Evolutionary conservation across 2,329 filamentous ascomycete genomes (phyloP).

Genomic region (Drechslerella dactyloides): DNA sequence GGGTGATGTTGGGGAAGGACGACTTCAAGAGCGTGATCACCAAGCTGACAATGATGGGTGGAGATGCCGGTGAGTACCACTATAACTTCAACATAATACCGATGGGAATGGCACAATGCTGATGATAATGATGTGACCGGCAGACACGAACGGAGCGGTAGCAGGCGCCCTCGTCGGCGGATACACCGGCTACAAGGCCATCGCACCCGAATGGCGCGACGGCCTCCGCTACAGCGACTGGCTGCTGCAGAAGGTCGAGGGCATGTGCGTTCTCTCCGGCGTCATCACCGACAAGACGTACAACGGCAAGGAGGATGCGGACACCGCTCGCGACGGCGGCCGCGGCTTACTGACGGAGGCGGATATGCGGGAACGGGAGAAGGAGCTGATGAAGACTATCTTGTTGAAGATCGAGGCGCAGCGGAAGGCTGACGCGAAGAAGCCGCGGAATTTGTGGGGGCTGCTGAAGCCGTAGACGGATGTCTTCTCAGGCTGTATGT

Average conservation of each 20-base stretch:
- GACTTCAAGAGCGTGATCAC: constrained; percentile 62
- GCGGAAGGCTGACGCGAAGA: constrained; percentile 20
- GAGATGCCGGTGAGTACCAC: constrained; percentile 59
- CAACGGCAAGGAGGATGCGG: constrained; percentile 57
- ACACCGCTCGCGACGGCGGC: constrained; percentile 60
- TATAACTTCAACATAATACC: not conserved
- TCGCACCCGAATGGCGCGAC: constrained; percentile 63
- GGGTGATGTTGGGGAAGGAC: constrained; percentile 59
- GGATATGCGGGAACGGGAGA: constrained; percentile 56
- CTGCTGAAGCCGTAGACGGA: constrained; percentile 15
- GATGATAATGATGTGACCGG: constrained; percentile 1
- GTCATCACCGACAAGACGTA: constrained; percentile 57
- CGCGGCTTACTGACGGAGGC: constrained; percentile 58
- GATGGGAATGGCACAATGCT: not conserved
- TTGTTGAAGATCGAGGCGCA: constrained; percentile 21
- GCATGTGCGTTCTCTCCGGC: constrained; percentile 59
- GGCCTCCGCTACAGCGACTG: constrained; percentile 61
- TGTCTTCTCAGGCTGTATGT: no score
- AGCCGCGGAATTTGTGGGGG: constrained; percentile 37
- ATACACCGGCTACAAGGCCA: constrained; percentile 61
- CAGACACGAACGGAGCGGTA: constrained; percentile 64
- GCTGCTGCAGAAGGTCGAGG: constrained; percentile 61
- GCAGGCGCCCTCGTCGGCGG: constrained; percentile 63
- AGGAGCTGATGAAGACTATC: constrained; percentile 38
- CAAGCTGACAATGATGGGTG: constrained; percentile 63